Conservation (phyloP, 345 rosid genomes). For the Gynandropsis gynandra region DNA sequence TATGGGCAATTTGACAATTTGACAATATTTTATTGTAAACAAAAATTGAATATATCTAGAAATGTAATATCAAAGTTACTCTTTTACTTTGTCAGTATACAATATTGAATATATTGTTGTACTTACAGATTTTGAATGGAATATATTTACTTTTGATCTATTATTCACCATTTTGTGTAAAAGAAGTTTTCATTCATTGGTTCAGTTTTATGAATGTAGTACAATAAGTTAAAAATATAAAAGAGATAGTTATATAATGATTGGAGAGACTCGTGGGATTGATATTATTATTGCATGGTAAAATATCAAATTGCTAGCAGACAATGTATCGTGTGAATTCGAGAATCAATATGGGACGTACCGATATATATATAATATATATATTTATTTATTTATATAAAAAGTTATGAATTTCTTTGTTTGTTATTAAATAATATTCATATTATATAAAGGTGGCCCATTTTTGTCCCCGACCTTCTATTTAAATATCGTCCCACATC, state of each 20-base stretch:
- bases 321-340: conserved; percentile 8
- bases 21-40: too few species aligned
- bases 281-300: conserved; percentile 10
- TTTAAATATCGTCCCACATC: conserved; percentile 8
- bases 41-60: too few species aligned
- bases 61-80: too few species aligned
- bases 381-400: not conserved
- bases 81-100: too few species aligned
- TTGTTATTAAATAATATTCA: not conserved
- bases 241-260: conserved; percentile 20
- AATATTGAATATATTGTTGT: too few species aligned
- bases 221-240: too few species aligned
- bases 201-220: too few species aligned
- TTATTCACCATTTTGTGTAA: too few species aligned
- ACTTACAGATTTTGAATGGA: too few species aligned
- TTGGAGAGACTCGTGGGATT: conserved; percentile 18
- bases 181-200: too few species aligned
- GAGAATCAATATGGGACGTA: not conserved
- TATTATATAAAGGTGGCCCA: not conserved
- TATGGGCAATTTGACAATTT: too few species aligned
- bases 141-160: too few species aligned
- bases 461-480: conserved; percentile 7
- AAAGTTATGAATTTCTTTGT: not conserved
- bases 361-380: not conserved
- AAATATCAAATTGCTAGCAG: conserved; percentile 9